A percentile compares a stretch with the other conserved stretches of the same genome.
Evolutionary conservation across 1,139 yeast species (phyloP).

Genomic region (Blastobotrys capitulatus): DNA sequence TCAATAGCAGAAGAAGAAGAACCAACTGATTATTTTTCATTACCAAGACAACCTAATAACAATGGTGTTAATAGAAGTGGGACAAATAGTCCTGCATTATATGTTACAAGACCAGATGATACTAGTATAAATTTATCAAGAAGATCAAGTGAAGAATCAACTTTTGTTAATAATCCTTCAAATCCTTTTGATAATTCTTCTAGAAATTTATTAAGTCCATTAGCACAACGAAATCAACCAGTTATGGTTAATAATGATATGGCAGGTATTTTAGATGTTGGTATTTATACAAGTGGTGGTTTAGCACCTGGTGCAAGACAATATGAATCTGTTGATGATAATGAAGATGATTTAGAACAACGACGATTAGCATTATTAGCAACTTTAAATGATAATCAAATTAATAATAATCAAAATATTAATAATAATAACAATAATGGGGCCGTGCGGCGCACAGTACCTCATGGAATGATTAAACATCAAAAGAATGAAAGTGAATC

Average conservation of each 20-base stretch:
- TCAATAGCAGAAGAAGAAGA: constrained; percentile 13
- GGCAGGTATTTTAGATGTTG: constrained; percentile 23
- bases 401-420: neutral
- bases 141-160: neutral
- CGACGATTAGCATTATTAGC: constrained; percentile 7
- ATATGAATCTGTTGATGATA: constrained; percentile 1
- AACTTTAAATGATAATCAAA: neutral
- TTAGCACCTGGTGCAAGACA: constrained; percentile 29
- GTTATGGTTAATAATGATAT: constrained; percentile 2
- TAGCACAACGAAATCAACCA: neutral
- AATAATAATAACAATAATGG: neutral
- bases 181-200: neutral
- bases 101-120: constrained; percentile 13
- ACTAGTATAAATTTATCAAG: constrained; percentile 8
- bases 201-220: neutral
- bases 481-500: neutral
- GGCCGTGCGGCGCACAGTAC: neutral
- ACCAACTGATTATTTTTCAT: constrained; percentile 9
- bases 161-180: neutral
- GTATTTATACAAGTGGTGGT: constrained; percentile 27
- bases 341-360: constrained; percentile 8
- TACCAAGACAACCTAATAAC: neutral
- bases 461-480: neutral
- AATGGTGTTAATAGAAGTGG: too few species aligned
- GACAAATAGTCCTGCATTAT: constrained; percentile 6